A percentile compares a stretch with the other conserved stretches of the same genome.
These are phyloP conservation scores for Pseudonitzschia multiseries DNA, from an alignment of 108 stramenopile species.

Conservation along the genomic window DNA sequence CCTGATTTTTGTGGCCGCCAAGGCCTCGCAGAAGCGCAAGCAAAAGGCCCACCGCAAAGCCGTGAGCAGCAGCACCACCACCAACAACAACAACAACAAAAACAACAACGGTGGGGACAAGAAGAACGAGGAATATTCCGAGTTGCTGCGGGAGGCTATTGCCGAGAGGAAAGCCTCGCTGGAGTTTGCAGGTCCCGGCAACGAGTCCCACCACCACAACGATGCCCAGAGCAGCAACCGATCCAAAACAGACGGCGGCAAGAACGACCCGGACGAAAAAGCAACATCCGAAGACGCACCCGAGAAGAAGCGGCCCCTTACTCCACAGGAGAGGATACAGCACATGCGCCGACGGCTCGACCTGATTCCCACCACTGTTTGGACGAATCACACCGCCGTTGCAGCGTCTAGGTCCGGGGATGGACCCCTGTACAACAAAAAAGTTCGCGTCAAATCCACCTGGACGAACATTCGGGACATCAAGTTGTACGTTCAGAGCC, in stretches of 20 bases:
- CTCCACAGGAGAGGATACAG: too few relatives aligned
- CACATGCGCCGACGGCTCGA: too few relatives aligned
- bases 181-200: not conserved
- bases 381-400: slow-evolving; percentile 46
- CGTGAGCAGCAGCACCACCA: too few relatives aligned
- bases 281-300: not conserved
- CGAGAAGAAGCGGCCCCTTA: too few relatives aligned
- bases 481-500: slow-evolving; percentile 57
- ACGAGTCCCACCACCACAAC: not conserved
- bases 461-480: slow-evolving; percentile 68
- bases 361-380: slow-evolving; percentile 69
- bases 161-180: too few relatives aligned
- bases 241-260: slow-evolving; percentile 14
- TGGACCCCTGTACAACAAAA: slow-evolving; percentile 36
- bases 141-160: not conserved
- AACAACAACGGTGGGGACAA: not conserved
- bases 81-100: too few relatives aligned
- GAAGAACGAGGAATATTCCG: not conserved
- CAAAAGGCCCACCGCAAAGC: slow-evolving; percentile 23
- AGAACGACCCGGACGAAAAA: not conserved
- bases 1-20: slow-evolving; percentile 67
- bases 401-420: not conserved
- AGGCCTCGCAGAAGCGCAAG: slow-evolving; percentile 45
- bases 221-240: not conserved
- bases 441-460: slow-evolving; percentile 47